phyloP scores from a whole-genome alignment of 192 early-diverging fungal species.

The Coemansia pectinata region DNA sequence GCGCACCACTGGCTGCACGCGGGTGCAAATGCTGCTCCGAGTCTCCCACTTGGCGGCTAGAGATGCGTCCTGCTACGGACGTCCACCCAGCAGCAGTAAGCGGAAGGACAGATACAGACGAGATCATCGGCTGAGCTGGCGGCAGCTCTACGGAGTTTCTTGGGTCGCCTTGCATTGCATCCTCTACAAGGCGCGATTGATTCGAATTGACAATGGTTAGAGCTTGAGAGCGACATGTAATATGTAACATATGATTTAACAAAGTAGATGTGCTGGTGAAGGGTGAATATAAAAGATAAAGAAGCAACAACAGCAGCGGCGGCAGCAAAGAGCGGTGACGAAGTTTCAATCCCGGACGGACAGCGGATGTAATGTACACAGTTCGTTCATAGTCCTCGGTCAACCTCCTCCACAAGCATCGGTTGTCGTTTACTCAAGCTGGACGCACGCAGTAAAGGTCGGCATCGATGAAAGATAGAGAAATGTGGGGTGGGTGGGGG shows the following conservation, averaged over 20 bases:
- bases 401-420: not conserved
- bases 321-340: not conserved
- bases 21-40: not conserved
- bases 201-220: not conserved
- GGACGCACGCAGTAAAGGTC: not conserved
- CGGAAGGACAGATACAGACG: slow-evolving; percentile 15
- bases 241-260: not conserved
- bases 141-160: slow-evolving; percentile 13
- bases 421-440: not conserved
- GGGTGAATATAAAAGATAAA: not conserved
- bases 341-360: not conserved
- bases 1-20: not conserved
- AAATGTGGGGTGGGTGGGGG: not conserved
- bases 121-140: slow-evolving; percentile 30
- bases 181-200: slow-evolving; percentile 3
- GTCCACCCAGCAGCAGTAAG: slow-evolving; percentile 29
- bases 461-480: not conserved
- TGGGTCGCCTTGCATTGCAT: not conserved
- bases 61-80: slow-evolving; percentile 27
- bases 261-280: slow-evolving; percentile 3
- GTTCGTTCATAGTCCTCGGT: not conserved
- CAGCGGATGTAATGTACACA: slow-evolving; percentile 1
- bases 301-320: not conserved
- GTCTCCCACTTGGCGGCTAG: slow-evolving; percentile 5
- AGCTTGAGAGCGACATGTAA: not conserved